phyloP scores from a whole-genome alignment of 352 stramenopile genomes.

The Phytophthora uliginosa region DNA sequence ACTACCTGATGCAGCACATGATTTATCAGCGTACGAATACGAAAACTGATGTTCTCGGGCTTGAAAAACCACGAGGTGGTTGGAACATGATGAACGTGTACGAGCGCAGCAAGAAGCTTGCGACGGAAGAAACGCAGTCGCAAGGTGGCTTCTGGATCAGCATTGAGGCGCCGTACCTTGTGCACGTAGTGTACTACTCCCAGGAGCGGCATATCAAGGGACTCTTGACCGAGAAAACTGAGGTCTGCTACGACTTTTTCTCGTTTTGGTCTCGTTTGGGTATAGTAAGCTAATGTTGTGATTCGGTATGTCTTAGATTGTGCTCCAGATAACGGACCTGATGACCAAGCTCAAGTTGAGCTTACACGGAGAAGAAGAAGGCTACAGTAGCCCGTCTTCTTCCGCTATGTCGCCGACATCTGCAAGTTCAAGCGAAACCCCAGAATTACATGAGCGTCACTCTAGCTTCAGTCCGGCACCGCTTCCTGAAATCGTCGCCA shows the following conservation, averaged over 20 bases:
- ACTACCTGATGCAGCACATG: slow-evolving; percentile 54
- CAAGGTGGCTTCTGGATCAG: slow-evolving; percentile 77
- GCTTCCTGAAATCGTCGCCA: slow-evolving; percentile 19
- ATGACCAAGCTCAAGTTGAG: slow-evolving; percentile 49
- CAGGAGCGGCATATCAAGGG: slow-evolving; percentile 71
- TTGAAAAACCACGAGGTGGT: slow-evolving; percentile 52
- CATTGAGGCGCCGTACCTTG: slow-evolving; percentile 68
- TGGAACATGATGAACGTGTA: slow-evolving; percentile 62
- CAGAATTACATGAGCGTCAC: slow-evolving; percentile 20
- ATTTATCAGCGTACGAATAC: slow-evolving; percentile 32
- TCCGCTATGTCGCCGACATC: slow-evolving; percentile 11
- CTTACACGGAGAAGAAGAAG: slow-evolving; percentile 39
- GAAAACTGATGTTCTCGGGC: slow-evolving; percentile 55
- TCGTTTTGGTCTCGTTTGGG: background rate
- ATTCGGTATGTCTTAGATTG: slow-evolving; percentile 37
- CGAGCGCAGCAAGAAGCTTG: slow-evolving; percentile 47
- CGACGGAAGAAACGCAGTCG: slow-evolving; percentile 37
- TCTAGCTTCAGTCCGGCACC: slow-evolving; percentile 19
- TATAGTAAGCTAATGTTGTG: slow-evolving; percentile 7
- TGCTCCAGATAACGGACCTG: slow-evolving; percentile 70
- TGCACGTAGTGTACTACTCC: slow-evolving; percentile 85
- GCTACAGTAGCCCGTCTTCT: background rate
- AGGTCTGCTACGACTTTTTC: slow-evolving; percentile 40
- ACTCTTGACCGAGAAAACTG: slow-evolving; percentile 77
- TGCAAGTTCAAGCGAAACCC: slow-evolving; percentile 3